A percentile compares a stretch with the other conserved stretches of the same genome.
Conservation (phyloP, 306 rosid genomes). For the Rubus idaeus region DNA sequence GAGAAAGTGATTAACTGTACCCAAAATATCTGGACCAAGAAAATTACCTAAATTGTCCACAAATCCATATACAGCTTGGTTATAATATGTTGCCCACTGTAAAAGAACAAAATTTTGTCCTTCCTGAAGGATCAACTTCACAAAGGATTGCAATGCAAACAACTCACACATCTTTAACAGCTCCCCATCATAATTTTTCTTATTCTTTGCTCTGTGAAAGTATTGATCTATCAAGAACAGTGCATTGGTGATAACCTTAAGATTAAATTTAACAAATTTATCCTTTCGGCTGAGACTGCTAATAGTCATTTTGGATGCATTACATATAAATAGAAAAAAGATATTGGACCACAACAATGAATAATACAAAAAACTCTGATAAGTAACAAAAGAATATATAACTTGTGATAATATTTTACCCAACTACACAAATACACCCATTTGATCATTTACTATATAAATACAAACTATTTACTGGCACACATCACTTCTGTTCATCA, state of each 20-base stretch:
- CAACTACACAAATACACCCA: not conserved
- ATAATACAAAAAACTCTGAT: not conserved
- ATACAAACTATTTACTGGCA: not conserved
- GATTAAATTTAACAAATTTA: not conserved
- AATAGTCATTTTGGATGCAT: not conserved
- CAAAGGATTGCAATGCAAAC: constrained; percentile 78
- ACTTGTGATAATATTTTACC: not conserved
- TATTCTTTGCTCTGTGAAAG: constrained; percentile 57
- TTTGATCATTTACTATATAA: not conserved
- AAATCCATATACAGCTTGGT: constrained; percentile 91
- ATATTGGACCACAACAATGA: not conserved
- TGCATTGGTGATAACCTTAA: constrained; percentile 10
- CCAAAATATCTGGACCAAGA: constrained; percentile 23
- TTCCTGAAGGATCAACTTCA: constrained; percentile 94
- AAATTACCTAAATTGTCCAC: constrained; percentile 83
- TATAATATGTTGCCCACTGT: constrained; percentile 88
- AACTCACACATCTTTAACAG: constrained; percentile 80
- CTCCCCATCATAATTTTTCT: constrained; percentile 63
- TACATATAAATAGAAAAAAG: not conserved
- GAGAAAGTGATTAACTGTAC: constrained; percentile 18
- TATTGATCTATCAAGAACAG: constrained; percentile 10
- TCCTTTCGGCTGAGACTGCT: not conserved
- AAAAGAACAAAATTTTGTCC: constrained; percentile 97
- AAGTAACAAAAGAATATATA: not conserved
- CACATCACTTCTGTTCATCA: not conserved